Evolutionary conservation across 805 yeast genomes (phyloP).

Genomic region (Sugiyamaella floridensis): DNA sequence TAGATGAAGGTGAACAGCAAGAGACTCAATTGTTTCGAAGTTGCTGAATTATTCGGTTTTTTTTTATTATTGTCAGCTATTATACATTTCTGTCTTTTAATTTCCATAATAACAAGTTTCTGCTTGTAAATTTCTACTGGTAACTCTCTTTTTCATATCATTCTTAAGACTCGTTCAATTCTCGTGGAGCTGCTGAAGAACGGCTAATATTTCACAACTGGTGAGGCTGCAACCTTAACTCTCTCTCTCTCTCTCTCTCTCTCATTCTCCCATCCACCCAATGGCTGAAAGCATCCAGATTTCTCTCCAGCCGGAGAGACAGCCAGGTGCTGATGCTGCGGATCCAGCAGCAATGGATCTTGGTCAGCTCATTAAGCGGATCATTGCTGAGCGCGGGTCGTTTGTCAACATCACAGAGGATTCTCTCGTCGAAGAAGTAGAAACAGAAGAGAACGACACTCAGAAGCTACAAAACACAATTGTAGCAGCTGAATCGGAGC

Average conservation of each 20-base stretch:
- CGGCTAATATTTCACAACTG: not conserved
- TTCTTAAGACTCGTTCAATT: too few relatives aligned
- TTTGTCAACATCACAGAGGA: constrained; percentile 56
- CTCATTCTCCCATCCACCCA: too few relatives aligned
- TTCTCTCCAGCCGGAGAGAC: not conserved
- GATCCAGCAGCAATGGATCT: constrained; percentile 15
- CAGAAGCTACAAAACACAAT: constrained; percentile 3
- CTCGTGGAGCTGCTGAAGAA: not conserved
- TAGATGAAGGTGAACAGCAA: too few relatives aligned
- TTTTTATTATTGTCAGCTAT: too few relatives aligned
- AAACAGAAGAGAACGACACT: constrained; percentile 10
- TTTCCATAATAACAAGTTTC: too few relatives aligned
- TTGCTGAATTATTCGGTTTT: too few relatives aligned
- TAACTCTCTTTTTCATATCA: too few relatives aligned
- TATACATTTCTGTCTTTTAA: too few relatives aligned
- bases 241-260: too few relatives aligned
- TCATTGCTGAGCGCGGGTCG: constrained; percentile 52
- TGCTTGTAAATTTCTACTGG: too few relatives aligned
- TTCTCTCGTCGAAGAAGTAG: constrained; percentile 41
- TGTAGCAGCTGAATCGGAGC: constrained; percentile 13
- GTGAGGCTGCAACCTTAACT: too few relatives aligned
- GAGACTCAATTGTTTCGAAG: too few relatives aligned
- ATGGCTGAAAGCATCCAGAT: not conserved
- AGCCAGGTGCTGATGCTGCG: not conserved
- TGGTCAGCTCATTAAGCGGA: constrained; percentile 46